Base-by-base conservation (phyloP, 2,329 filamentous ascomycete species). In the Thermomyces lanuginosus region DNA sequence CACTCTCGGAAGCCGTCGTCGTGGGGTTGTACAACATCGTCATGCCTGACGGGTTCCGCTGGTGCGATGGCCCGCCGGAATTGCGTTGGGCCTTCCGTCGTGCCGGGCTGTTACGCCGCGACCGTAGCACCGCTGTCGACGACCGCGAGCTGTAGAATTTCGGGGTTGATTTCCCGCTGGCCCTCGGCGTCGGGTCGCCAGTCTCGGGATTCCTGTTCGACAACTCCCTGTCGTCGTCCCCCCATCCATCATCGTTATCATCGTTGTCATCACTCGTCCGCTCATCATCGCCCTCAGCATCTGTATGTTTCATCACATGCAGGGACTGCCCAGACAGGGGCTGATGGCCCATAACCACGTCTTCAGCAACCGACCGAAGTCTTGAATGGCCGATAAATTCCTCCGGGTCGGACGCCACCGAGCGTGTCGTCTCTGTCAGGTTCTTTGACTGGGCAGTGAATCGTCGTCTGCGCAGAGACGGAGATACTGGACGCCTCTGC, bases 261-360 rank as follows among this genome's bases (percentile, higher is more conserved):
- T 73, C 71, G 30, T 84, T 77, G 30, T 82, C 78, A 30, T 83
- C 79, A 3, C 78, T 84, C 8, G 79, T 66, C n/a, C 84, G 60
- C 49, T 93, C 84, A 41, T 92, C 84, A 42, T 93, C 84, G 1
- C 82, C 81, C 45, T 92, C 82, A 5, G 75, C 80, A 42, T 89
- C 81, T 0, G 79, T 83, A 32, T 64, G 49, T 31, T 60, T 46
- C 23, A 47, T 51, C 27, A 44, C 49, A n/a, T 49, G 39, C 4
- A 36, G 39, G 6, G 42, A 36, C 40, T 45, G 2, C 39, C 43
- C 34, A 6, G 30, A 31, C 22, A 41, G 35, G 14, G 35, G 29
- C 19, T 50, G 43, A 10, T 53, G 52, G n/a, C n/a, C n/a, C n/a
- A n/a, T n/a, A n/a, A n/a, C n/a, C n/a, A n/a, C n/a, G n/a, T n/a